Base-by-base conservation (phyloP, 1,284 basidiomycete species). In the Ustilago loliicola region DNA sequence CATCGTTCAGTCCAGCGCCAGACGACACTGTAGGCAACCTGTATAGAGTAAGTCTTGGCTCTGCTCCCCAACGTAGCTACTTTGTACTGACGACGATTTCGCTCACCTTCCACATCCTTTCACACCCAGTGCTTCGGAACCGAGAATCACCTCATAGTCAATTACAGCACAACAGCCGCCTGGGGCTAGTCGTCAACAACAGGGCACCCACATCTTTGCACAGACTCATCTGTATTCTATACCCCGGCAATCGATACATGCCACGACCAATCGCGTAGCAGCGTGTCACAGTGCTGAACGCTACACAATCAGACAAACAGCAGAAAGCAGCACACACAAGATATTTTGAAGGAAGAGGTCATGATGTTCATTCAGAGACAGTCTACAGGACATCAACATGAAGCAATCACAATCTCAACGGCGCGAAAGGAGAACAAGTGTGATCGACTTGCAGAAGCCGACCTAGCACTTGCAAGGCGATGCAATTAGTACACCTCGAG, bases 1-100 rank as follows among this genome's bases (percentile, higher is more conserved):
- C 95, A n/a, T 94, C 96, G 0, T 98, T 98, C 87, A 93, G 93
- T 2, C 95, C 95, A 51, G 93, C 95, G 1, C 94, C 94, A 0
- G 95, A 97, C 85, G 95, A 96, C 84, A 94, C 93, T 0, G 94
- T 96, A 3, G 92, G 93, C 0, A 98, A 96, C 85, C 88, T 95
- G 54, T 94, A 90, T 71, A 79, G 86, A 47, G 87, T 87, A 58
- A 77, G 83, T 72, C 36, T 7, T 45, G 5, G 1, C n/a, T 2
- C 19, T 23, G 25, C 13, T 23, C 11, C 42, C 3, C 42, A 21
- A 3, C 15, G 42, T 6, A 21, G 42, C 3, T n/a, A 45, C 7
- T 21, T 21, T 11, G 21, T 9, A 9, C 42, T 45, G n/a, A 21
- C 42, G 15, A 36, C 34, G 7, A n/a, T n/a, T n/a, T 47, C 17